Conservation (phyloP, 805 yeast genomes). For the Wickerhamiella sergipiensis region DNA sequence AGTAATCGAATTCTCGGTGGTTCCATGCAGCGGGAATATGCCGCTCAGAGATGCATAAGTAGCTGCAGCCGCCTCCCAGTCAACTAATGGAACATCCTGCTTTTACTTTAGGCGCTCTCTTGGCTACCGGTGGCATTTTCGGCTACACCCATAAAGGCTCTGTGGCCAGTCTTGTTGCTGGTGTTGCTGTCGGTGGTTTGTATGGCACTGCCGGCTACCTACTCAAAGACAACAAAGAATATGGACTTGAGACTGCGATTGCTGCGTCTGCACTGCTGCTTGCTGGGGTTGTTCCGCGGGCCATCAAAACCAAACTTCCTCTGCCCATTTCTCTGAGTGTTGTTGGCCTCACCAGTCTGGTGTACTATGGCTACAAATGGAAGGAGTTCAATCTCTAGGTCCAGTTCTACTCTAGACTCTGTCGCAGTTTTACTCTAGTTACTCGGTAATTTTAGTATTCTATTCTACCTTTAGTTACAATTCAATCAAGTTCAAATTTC, state of each 20-base stretch:
- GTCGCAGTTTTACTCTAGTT: too few relatives aligned
- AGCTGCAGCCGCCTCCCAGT: not conserved
- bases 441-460: too few relatives aligned
- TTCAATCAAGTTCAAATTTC: too few relatives aligned
- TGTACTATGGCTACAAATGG: conserved; percentile 64
- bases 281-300: conserved; percentile 62
- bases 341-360: conserved; percentile 49
- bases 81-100: conserved; percentile 59
- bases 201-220: conserved; percentile 42
- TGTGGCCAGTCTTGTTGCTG: conserved; percentile 69
- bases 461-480: too few relatives aligned
- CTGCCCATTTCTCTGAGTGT: conserved; percentile 54
- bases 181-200: conserved; percentile 31
- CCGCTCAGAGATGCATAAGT: not conserved
- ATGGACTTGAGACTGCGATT: conserved; percentile 71
- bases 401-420: too few relatives aligned
- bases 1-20: not conserved
- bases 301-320: conserved; percentile 51
- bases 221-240: conserved; percentile 55
- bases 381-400: conserved; percentile 42
- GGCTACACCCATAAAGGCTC: conserved; percentile 62
- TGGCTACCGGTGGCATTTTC: conserved; percentile 55
- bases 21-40: not conserved
- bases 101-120: conserved; percentile 52
- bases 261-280: conserved; percentile 54